Percentiles rank a stretch among this genome's conserved stretches.
phyloP scores from a whole-genome alignment of 2,329 filamentous ascomycete genomes.

The Cladosporium halotolerans region DNA sequence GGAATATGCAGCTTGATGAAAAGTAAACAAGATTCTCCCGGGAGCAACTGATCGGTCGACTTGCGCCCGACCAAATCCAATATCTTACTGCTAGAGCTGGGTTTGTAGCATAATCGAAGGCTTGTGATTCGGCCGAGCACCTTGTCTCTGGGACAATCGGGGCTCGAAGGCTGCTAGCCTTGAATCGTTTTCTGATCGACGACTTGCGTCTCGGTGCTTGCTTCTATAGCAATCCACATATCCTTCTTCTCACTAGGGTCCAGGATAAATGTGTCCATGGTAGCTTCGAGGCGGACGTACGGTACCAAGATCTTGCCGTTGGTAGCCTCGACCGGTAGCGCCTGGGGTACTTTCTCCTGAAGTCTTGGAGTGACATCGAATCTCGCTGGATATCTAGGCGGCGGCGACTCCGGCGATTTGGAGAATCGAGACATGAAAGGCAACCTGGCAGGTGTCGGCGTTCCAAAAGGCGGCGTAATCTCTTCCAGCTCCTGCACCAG shows the following conservation, averaged over 20 bases:
- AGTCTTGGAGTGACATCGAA: not conserved
- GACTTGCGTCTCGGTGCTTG: slow-evolving; percentile 19
- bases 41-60: slow-evolving; percentile 20
- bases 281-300: slow-evolving; percentile 23
- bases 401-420: slow-evolving; percentile 3
- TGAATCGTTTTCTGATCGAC: not conserved
- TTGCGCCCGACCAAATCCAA: slow-evolving; percentile 27
- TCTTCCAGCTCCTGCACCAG: slow-evolving; percentile 7
- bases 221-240: slow-evolving; percentile 28
- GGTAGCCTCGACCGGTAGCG: not conserved
- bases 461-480: slow-evolving; percentile 1
- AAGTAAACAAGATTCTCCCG: slow-evolving; percentile 21
- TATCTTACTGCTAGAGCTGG: slow-evolving; percentile 20
- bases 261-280: slow-evolving; percentile 18
- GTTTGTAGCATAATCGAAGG: slow-evolving; percentile 27
- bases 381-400: not conserved
- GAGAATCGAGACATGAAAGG: not conserved
- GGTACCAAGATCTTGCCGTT: slow-evolving; percentile 13
- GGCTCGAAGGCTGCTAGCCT: slow-evolving; percentile 8
- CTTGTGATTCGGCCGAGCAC: slow-evolving; percentile 21
- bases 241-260: slow-evolving; percentile 21
- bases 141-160: not conserved
- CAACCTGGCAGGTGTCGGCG: not conserved
- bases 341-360: not conserved
- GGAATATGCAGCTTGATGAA: slow-evolving; percentile 27